phyloP scores from a whole-genome alignment of 306 rosid species.

The Cyclanthera cordifolia region DNA sequence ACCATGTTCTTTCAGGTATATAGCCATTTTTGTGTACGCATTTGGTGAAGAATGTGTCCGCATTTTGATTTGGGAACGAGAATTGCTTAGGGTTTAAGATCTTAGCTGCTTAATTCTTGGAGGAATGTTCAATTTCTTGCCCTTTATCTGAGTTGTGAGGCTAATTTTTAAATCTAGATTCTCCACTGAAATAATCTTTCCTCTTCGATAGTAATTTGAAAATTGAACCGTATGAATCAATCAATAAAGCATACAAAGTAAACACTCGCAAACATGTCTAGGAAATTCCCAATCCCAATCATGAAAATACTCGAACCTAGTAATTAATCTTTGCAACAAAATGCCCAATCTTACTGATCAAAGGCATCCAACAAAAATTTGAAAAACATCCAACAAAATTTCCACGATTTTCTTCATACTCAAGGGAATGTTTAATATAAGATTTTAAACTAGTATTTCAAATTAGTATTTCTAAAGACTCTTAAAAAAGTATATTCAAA shows the following conservation, averaged over 20 bases:
- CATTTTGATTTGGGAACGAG: not conserved
- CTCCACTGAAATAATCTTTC: not conserved
- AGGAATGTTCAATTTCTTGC: not conserved
- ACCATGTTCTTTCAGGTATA: constrained; percentile 76
- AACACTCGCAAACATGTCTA: not conserved
- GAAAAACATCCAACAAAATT: too few species aligned
- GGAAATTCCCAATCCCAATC: not conserved
- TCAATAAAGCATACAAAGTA: not conserved
- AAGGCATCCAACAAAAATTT: not conserved
- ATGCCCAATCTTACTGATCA: not conserved
- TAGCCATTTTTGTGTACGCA: not conserved
- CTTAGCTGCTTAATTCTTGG: not conserved
- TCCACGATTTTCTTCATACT: too few species aligned
- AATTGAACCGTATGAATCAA: not conserved
- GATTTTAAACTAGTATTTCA: too few species aligned
- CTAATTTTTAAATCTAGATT: not conserved
- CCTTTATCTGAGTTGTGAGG: not conserved
- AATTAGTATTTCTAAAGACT: too few species aligned
- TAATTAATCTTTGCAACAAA: not conserved
- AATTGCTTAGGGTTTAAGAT: not conserved
- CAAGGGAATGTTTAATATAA: too few species aligned
- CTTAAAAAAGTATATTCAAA: too few species aligned
- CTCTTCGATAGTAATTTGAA: not conserved
- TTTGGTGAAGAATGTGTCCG: not conserved
- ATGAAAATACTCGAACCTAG: not conserved